Conservation (phyloP, 768 basidiomycete genomes). For the Clavaria fumosa region DNA sequence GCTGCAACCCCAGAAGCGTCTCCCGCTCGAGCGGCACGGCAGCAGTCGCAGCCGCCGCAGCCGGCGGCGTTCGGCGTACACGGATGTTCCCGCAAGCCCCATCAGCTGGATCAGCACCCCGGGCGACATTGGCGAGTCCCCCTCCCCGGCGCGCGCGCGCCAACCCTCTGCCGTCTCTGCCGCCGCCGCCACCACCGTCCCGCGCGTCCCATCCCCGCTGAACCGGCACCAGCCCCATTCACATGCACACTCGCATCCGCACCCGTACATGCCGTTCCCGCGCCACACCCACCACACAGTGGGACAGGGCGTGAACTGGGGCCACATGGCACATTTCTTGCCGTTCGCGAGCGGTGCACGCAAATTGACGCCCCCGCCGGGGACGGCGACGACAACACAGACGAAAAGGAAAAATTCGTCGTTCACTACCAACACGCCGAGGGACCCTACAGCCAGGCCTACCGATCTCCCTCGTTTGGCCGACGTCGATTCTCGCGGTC, state of each 20-base stretch:
- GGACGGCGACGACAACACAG: neutral
- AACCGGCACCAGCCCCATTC: neutral
- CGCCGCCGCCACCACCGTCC: constrained; percentile 17
- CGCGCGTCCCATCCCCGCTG: constrained; percentile 12
- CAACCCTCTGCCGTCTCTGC: too few species aligned
- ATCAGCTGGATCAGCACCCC: constrained; percentile 29
- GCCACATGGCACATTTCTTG: too few species aligned
- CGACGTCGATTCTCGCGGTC: neutral
- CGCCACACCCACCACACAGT: too few species aligned
- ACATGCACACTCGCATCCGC: neutral
- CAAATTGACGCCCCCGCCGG: neutral
- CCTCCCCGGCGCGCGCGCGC: constrained; percentile 27
- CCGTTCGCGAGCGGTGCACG: too few species aligned
- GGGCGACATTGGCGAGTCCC: constrained; percentile 56
- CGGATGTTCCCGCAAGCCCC: constrained; percentile 22
- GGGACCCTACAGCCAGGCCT: too few species aligned
- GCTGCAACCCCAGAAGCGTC: too few species aligned
- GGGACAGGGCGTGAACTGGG: too few species aligned
- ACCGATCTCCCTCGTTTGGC: too few species aligned
- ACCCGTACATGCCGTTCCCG: neutral
- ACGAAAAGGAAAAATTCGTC: neutral
- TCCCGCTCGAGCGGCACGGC: too few species aligned
- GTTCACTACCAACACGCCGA: too few species aligned
- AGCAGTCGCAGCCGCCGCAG: constrained; percentile 7
- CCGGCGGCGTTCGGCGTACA: constrained; percentile 21